Conservation (phyloP, 768 basidiomycete species). For the Boletus huronensis region DNA sequence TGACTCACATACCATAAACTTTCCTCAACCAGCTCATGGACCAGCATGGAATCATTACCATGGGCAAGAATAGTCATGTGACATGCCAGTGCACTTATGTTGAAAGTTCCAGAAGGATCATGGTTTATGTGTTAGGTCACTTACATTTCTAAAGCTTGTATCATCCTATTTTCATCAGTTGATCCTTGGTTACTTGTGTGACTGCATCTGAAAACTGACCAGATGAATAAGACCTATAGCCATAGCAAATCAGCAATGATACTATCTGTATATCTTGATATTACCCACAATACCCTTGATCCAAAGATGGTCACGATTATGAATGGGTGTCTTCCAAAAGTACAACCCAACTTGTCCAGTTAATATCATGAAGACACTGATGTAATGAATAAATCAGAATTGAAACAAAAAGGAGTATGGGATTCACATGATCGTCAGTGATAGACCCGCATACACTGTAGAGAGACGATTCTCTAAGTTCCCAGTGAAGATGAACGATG, state of each 20-base stretch:
- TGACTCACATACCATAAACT: conserved; percentile 15
- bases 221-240: conserved; percentile 17
- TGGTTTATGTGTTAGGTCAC: background rate
- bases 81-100: conserved; percentile 9
- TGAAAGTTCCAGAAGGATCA: background rate
- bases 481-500: background rate
- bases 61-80: conserved; percentile 11
- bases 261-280: background rate
- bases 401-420: background rate
- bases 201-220: conserved; percentile 15
- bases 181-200: background rate
- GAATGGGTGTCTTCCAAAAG: conserved; percentile 15
- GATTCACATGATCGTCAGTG: conserved; percentile 12
- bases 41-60: background rate
- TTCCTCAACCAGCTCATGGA: background rate
- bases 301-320: conserved; percentile 20
- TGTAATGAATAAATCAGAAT: background rate
- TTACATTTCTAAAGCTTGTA: conserved; percentile 18
- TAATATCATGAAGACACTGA: conserved; percentile 21
- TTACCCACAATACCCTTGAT: conserved; percentile 19
- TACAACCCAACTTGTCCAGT: conserved; percentile 24
- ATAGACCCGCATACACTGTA: conserved; percentile 13
- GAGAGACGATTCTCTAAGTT: background rate
- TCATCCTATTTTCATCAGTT: conserved; percentile 12
- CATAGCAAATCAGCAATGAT: background rate